Base-by-base conservation (phyloP, 2,329 filamentous ascomycete species). In the Colletotrichum cordylinicola region DNA sequence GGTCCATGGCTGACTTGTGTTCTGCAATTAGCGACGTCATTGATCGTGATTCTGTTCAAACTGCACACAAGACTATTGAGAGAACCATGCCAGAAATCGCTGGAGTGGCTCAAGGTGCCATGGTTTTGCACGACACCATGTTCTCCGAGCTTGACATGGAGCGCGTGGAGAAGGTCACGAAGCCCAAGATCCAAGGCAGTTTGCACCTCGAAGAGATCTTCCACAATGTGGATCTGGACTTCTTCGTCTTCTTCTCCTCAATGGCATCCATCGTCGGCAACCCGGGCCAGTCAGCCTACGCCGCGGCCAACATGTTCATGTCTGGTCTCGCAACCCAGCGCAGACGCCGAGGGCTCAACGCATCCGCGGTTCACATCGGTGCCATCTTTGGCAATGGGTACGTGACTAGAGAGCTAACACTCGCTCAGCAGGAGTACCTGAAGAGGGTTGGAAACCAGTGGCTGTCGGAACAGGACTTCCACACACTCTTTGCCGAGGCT, bases 241-340 rank as follows among this genome's bases (percentile, higher is more conserved):
- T 85, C 77, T 85, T 85, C 74, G 76, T 86, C 62, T 24, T 83
- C 4, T 81, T 85, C 70, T 83, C 82, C 1, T 86, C 84, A 0
- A 12, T 82, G 2, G 65, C 79, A 1, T 52, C 43, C 5, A 74
- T 83, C 21, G 67, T 79, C 7, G 84, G 84, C 8, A 83, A 82
- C 58, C n/a, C 39, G 7, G 82, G 80, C 21, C 88, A 91, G 77
- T 76, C 83, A 4, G 87, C 85, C 77, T 91, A 91, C 72, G 78
- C 81, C 0, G 86, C 87, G 0, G 87, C 85, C 3, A 89, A 89
- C 77, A 74, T 76, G 8, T 90, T 83, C 80, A 74, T 76, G 8
- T 90, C 83, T 80, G 77, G 76, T 3, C 77, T 90, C 0, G 85
- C 83, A 1, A 52, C 74, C 0, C 80, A 86, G 8, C 79, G 88